phyloP scores from a whole-genome alignment of 768 basidiomycete species.

The Filobasidium wieringae region DNA sequence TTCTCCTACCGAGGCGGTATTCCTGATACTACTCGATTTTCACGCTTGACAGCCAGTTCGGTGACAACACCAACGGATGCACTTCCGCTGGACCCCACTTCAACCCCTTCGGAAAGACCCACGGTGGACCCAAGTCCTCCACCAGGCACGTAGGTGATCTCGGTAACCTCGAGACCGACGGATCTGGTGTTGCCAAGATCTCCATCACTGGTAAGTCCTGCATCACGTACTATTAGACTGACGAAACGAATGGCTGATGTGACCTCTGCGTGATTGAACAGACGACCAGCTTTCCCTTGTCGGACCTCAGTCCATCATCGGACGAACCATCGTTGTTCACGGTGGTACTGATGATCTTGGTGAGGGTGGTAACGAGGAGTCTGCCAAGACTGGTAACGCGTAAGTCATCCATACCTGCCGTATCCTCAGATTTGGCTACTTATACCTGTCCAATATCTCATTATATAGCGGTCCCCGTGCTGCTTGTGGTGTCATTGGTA shows the following conservation, averaged over 20 bases:
- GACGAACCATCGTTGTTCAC: conserved; percentile 67
- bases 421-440: background rate
- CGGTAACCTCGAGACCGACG: conserved; percentile 60
- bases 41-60: conserved; percentile 41
- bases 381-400: conserved; percentile 67
- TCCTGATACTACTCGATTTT: background rate
- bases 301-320: conserved; percentile 56
- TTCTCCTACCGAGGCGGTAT: background rate
- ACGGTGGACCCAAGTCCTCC: conserved; percentile 49
- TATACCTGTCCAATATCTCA: background rate
- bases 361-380: conserved; percentile 55
- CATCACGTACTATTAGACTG: background rate
- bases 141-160: conserved; percentile 53
- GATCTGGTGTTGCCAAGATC: conserved; percentile 49
- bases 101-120: conserved; percentile 56
- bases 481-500: conserved; percentile 75
- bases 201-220: conserved; percentile 41
- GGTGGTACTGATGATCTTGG: conserved; percentile 69
- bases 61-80: conserved; percentile 49
- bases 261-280: background rate
- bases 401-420: conserved; percentile 5
- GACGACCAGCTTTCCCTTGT: conserved; percentile 57
- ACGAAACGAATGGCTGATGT: background rate
- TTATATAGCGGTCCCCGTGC: conserved; percentile 43
- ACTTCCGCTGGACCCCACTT: conserved; percentile 61